phyloP scores from a whole-genome alignment of 768 basidiomycete species.

The Mrakia blollopis region DNA sequence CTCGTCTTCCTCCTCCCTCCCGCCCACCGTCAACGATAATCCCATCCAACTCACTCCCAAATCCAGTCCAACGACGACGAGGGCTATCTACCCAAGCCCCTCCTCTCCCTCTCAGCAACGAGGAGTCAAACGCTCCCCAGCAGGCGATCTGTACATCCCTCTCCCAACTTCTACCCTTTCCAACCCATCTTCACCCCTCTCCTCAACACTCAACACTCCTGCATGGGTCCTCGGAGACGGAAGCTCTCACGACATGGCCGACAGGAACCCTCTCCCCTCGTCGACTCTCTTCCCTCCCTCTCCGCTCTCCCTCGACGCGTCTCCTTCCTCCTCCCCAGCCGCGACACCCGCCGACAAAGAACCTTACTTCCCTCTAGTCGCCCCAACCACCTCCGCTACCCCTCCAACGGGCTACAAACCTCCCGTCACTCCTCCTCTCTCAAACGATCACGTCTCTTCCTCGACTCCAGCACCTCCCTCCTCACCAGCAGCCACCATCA shows the following conservation, averaged over 20 bases:
- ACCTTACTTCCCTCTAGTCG: not conserved
- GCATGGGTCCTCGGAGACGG: slow-evolving; percentile 11
- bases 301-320: not conserved
- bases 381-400: too few relatives aligned
- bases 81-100: not conserved
- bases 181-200: not conserved
- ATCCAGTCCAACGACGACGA: not conserved
- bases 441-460: not conserved
- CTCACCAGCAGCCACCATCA: not conserved
- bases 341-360: not conserved
- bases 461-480: not conserved
- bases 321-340: not conserved
- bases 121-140: not conserved
- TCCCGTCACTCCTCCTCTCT: not conserved
- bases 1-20: not conserved
- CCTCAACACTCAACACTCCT: not conserved
- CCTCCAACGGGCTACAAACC: not conserved
- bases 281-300: not conserved
- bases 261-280: not conserved
- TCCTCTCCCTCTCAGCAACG: not conserved
- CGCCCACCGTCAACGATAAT: not conserved
- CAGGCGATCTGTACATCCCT: not conserved
- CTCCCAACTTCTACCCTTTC: not conserved
- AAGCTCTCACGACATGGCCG: not conserved
- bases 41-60: not conserved